Evolutionary conservation across 2,329 filamentous ascomycete genomes (phyloP).

Genomic region (Eurotiales sp.): DNA sequence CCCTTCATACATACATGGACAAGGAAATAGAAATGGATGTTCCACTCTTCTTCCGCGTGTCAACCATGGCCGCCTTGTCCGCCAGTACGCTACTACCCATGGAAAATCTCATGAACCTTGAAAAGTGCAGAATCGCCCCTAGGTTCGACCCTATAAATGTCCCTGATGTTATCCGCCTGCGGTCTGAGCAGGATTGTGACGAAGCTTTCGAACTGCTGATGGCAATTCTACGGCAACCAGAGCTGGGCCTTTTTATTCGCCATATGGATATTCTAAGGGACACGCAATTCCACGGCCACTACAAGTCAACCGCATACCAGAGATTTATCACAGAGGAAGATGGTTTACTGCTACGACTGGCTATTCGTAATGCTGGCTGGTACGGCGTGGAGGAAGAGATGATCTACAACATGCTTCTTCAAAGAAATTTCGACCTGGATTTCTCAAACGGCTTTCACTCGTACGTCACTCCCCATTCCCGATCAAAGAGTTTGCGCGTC

Average conservation of each 20-base stretch:
- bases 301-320: conserved; percentile 9
- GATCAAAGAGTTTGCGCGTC: background rate
- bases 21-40: conserved; percentile 14
- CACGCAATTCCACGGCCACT: conserved; percentile 12
- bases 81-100: conserved; percentile 9
- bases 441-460: conserved; percentile 12
- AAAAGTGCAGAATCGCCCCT: conserved; percentile 2
- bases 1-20: conserved; percentile 6
- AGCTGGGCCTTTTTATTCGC: conserved; percentile 9
- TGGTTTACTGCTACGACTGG: conserved; percentile 3
- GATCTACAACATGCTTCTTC: conserved; percentile 13
- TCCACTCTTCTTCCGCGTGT: conserved; percentile 14
- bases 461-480: background rate
- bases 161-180: conserved; percentile 7
- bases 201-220: conserved; percentile 10
- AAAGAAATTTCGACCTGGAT: conserved; percentile 13
- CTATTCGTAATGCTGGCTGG: conserved; percentile 13
- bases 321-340: conserved; percentile 11
- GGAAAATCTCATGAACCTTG: conserved; percentile 7
- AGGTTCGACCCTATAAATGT: conserved; percentile 11
- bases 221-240: conserved; percentile 9
- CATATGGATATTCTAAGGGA: conserved; percentile 12
- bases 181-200: conserved; percentile 14
- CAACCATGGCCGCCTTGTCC: conserved; percentile 13
- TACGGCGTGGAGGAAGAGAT: conserved; percentile 12